Base-by-base conservation (phyloP, 306 rosid species). In the Sechiopsis laciniata region DNA sequence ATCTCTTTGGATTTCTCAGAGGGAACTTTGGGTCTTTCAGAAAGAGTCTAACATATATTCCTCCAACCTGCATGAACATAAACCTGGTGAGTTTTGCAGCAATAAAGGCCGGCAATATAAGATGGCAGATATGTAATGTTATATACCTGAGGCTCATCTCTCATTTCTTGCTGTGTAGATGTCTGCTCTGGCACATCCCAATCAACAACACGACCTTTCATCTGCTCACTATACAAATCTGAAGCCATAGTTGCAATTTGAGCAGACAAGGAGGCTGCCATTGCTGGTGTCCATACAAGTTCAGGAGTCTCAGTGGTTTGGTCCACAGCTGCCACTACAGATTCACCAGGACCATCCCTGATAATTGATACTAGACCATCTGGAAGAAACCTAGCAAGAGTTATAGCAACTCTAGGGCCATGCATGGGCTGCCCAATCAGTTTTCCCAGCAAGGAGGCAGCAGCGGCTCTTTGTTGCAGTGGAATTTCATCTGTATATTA, bases 271-370 rank as follows among this genome's bases (percentile, higher is more conserved):
- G 99, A 94, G 80, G 99, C 84, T 50, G 99, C 99, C 99, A 94
- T 94, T 6, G 99, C 99, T 46, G 95, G 96, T 3, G 99, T 94
- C 99, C 99, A 94, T 51, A 94, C 99, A 85, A 94, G 97, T 80
- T 94, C 99, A 68, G 99, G 99, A 58, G 99, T 94, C 84, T 94
- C 99, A 2, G 97, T 91, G 75, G 91, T 88, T 78, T 86, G 97
- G 80, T 94, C 99, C 66, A 94, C 90, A 76, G 89, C 80, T 82
- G 86, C 86, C 55, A 94, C 96, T 60, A 88, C 97, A 62, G 96
- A 92, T 89, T 94, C 99, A 63, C 99, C 99, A 75, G 99, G 99
- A 57, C 99, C 99, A 89, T 94, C 99, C 85, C 91, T 88, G 81
- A 94, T 85, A 71, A 89, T 86, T 24, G 99, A 94, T 32, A 94